Conservation (phyloP, 202 grass and related monocot genomes). For the Bolboschoenoplectus hybrid region DNA sequence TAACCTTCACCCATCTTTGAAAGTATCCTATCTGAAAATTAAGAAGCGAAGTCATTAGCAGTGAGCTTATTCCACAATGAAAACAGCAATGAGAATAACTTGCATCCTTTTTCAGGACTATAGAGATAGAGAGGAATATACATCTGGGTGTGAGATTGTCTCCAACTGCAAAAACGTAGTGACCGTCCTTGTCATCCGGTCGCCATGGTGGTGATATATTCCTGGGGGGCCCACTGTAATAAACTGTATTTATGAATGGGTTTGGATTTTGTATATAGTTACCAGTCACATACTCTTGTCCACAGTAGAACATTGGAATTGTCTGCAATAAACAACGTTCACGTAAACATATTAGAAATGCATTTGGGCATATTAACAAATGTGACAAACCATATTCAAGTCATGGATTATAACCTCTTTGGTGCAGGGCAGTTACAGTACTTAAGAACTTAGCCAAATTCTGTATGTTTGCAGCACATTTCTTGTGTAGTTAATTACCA, state of each 20-base stretch:
- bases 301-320: constrained; percentile 76
- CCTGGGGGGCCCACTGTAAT: constrained; percentile 57
- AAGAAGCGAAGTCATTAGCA: constrained; percentile 47
- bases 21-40: constrained; percentile 90
- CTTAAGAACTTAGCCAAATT: background rate
- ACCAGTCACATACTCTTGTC: constrained; percentile 74
- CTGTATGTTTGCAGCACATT: background rate
- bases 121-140: constrained; percentile 48
- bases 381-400: background rate
- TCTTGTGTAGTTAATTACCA: background rate
- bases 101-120: constrained; percentile 20
- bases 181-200: constrained; percentile 91
- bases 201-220: constrained; percentile 87
- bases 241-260: constrained; percentile 46
- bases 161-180: constrained; percentile 81
- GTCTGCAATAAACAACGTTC: constrained; percentile 50
- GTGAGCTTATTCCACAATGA: constrained; percentile 29
- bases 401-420: background rate
- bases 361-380: background rate
- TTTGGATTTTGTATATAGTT: constrained; percentile 54
- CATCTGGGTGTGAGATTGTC: constrained; percentile 93
- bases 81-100: constrained; percentile 19
- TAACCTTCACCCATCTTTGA: constrained; percentile 99
- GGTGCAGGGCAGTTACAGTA: background rate
- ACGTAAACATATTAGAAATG: constrained; percentile 16